Evolutionary conservation across 306 rosid genomes (phyloP).

Genomic region (Carpinus viminea): DNA sequence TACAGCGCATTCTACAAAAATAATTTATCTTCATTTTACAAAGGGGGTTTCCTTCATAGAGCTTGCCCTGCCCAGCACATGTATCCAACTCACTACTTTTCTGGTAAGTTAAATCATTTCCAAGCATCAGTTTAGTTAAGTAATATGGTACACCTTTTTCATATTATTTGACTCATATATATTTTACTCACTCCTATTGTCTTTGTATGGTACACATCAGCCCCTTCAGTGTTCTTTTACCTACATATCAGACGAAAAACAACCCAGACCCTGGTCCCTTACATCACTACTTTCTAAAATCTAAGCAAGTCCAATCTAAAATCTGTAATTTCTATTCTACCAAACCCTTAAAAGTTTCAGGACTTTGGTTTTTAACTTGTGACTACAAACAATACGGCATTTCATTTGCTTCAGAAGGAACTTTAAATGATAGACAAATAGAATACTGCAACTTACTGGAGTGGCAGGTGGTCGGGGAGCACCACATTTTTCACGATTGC

Average conservation of each 20-base stretch:
- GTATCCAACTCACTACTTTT: background rate
- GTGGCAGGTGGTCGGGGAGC: constrained; percentile 41
- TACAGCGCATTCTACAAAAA: background rate
- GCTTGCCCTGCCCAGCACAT: background rate
- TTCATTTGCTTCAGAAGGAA: background rate
- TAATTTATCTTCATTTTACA: background rate
- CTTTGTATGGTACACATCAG: background rate
- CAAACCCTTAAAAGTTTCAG: background rate
- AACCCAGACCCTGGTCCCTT: background rate
- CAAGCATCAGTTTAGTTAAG: background rate
- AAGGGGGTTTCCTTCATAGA: background rate
- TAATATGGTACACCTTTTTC: background rate
- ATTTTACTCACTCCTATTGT: background rate
- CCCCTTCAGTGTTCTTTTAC: background rate
- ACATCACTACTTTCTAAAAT: background rate
- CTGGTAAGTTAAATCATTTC: background rate
- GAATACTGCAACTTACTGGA: constrained; percentile 31
- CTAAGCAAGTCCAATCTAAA: background rate
- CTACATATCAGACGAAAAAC: background rate
- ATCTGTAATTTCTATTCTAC: background rate
- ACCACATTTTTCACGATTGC: constrained; percentile 47
- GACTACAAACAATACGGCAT: background rate
- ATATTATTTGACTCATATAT: background rate
- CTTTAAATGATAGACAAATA: constrained; percentile 7
- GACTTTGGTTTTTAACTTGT: background rate